Evolutionary conservation across 805 yeast species (phyloP), one percentile per base, ranked within the genome.

Genomic region (Saccharomycopsis javanensis): DNA sequence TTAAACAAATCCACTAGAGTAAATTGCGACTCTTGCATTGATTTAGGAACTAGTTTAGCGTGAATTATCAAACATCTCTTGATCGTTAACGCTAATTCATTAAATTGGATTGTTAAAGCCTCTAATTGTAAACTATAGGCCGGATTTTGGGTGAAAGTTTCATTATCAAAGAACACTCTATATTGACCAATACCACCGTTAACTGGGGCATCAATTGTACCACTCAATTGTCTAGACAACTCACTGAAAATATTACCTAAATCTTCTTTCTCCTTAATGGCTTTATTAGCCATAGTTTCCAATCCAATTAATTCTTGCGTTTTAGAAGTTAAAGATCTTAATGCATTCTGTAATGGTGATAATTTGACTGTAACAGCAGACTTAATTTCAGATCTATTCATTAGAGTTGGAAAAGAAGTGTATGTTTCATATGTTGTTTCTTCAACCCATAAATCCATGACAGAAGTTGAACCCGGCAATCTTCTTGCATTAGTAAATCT

Each of bases 141-240:
- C 35, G 65, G 67, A 15, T 64, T 61, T 3, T 64, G 64, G 10
- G 66, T 64, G 28, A 64, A 64, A 27, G 66, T 64, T 6, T 68
- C 69, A 53, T 75, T 77, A 37, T 68, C 69, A 66, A 86, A 80
- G 67, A 89, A 88, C 1, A 79, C 79, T 56, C 91, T 76, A 70
- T 86, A 89, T 66, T 86, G 89, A 1, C 88, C 87, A 61, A 89
- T 87, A 58, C 97, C 97, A 35, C 97, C 97, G 67, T 89, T 89
- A 5, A 89, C 92, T 2, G 96, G 96, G 0, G 96, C 82, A 67
- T 88, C 96, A 56, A 90, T 91, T 0, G 96, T 87, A 48, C 96
- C 96, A 2, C 88, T 79, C 56, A 85, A 72, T 64, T 81, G 81
- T 68, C 92, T 75, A 5, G 91, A 82, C 60, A 86, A 71, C 65